Conservation (phyloP, 179 eudicot species). For the Amaranthus tricolor region DNA sequence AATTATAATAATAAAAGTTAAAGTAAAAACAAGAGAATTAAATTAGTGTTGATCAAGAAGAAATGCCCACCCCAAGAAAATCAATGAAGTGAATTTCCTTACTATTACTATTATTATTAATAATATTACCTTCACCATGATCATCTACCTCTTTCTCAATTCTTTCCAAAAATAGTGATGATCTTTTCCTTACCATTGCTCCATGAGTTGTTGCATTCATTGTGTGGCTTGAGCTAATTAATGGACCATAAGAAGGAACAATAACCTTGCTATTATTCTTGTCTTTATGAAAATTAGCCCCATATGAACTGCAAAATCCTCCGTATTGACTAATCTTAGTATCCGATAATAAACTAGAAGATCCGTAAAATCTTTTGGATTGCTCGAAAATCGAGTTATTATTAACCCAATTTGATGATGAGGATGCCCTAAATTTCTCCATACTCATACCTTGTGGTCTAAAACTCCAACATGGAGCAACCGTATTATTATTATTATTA, state of each 20-base stretch:
- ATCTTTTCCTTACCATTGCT: not conserved
- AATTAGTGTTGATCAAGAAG: slow-evolving; percentile 42
- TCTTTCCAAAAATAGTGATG: slow-evolving; percentile 16
- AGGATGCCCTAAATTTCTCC: slow-evolving; percentile 26
- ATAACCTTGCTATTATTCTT: not conserved
- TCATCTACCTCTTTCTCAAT: slow-evolving; percentile 26
- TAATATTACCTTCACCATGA: slow-evolving; percentile 24
- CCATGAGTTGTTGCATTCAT: not conserved
- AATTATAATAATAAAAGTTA: slow-evolving; percentile 7
- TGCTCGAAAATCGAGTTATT: slow-evolving; percentile 23
- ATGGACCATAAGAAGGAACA: not conserved
- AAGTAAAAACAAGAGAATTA: not conserved
- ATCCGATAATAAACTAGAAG: slow-evolving; percentile 11
- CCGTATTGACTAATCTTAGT: not conserved
- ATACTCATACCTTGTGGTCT: slow-evolving; percentile 14
- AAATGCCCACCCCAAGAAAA: slow-evolving; percentile 91
- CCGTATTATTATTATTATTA: slow-evolving; percentile 9
- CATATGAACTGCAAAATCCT: slow-evolving; percentile 17
- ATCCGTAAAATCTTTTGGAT: slow-evolving; percentile 1
- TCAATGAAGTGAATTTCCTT: slow-evolving; percentile 70
- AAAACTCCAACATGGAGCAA: slow-evolving; percentile 22
- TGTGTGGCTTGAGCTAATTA: not conserved
- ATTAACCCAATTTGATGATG: slow-evolving; percentile 15
- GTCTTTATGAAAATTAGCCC: slow-evolving; percentile 4
- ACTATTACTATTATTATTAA: not conserved